Evolutionary conservation across 352 stramenopile species (phyloP).

Genomic region (Phytophthora kernoviae): DNA sequence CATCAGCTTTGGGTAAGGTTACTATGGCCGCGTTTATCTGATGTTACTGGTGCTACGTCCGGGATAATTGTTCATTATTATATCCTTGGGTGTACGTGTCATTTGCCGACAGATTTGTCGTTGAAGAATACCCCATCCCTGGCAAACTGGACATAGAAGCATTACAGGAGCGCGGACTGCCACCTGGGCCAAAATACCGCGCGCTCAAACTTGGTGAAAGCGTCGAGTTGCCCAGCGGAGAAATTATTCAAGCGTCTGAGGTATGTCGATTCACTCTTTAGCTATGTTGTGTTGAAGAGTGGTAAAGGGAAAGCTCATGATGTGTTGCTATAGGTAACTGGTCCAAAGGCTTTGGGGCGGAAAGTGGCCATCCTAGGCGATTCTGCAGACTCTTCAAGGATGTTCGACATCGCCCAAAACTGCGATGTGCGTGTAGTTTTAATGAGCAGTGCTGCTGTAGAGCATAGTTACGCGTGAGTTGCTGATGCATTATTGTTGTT

Average conservation of each 20-base stretch:
- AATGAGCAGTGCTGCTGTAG: background rate
- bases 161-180: constrained; percentile 81
- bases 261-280: constrained; percentile 33
- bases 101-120: constrained; percentile 59
- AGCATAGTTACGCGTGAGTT: background rate
- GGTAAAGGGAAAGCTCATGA: background rate
- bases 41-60: background rate
- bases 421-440: constrained; percentile 59
- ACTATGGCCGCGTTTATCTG: background rate
- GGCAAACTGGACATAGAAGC: constrained; percentile 89
- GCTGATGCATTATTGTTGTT: constrained; percentile 5
- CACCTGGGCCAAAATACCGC: constrained; percentile 88
- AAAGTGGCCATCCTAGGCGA: constrained; percentile 85
- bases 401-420: constrained; percentile 79
- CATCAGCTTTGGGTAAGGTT: constrained; percentile 73
- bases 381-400: constrained; percentile 67
- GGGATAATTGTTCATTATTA: background rate
- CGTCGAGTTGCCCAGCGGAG: constrained; percentile 83
- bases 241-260: constrained; percentile 77
- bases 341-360: constrained; percentile 56
- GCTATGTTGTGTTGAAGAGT: background rate
- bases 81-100: constrained; percentile 5
- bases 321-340: constrained; percentile 52
- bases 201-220: constrained; percentile 88
- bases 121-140: constrained; percentile 73